phyloP scores from a whole-genome alignment of 805 yeast genomes.

The Cyberlindnera suaveolens region DNA sequence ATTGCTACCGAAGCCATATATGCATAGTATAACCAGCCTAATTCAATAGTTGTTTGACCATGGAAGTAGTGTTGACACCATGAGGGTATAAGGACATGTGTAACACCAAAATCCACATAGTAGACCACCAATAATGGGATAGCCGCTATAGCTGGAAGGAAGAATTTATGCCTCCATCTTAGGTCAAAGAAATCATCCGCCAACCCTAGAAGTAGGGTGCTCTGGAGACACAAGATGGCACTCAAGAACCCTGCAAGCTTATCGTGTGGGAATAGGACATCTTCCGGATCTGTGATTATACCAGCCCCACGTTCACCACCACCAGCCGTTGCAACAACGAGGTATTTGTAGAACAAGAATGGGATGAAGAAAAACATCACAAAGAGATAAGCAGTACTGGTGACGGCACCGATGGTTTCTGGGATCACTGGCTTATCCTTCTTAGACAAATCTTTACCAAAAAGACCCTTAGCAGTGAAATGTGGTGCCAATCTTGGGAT shows the following conservation, averaged over 20 bases:
- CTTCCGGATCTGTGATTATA: slow-evolving; percentile 1
- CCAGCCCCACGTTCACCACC: slow-evolving; percentile 50
- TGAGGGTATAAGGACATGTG: slow-evolving; percentile 74
- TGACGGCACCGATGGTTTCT: slow-evolving; percentile 88
- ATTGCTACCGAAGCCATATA: slow-evolving; percentile 92
- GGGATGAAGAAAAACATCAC: slow-evolving; percentile 84
- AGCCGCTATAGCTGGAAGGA: slow-evolving; percentile 90
- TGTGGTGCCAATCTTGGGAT: slow-evolving; percentile 65
- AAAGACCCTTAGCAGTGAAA: slow-evolving; percentile 74
- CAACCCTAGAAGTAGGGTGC: slow-evolving; percentile 79
- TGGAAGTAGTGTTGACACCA: slow-evolving; percentile 44
- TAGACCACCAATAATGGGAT: slow-evolving; percentile 88
- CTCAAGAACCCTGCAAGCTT: slow-evolving; percentile 82
- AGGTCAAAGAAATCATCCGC: slow-evolving; percentile 94
- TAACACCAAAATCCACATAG: slow-evolving; percentile 89
- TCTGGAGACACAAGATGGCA: slow-evolving; percentile 76
- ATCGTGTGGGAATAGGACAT: slow-evolving; percentile 60
- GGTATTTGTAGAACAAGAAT: slow-evolving; percentile 71
- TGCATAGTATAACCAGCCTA: slow-evolving; percentile 72
- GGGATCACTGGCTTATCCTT: slow-evolving; percentile 69
- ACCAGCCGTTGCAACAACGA: slow-evolving; percentile 53
- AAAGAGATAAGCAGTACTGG: slow-evolving; percentile 75
- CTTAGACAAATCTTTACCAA: slow-evolving; percentile 81
- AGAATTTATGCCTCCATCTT: slow-evolving; percentile 96
- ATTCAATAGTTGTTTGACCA: slow-evolving; percentile 43